A percentile compares a stretch with the other conserved stretches of the same genome.
Conservation (phyloP, 495 filamentous ascomycete species). For the Cairneyella variabilis region DNA sequence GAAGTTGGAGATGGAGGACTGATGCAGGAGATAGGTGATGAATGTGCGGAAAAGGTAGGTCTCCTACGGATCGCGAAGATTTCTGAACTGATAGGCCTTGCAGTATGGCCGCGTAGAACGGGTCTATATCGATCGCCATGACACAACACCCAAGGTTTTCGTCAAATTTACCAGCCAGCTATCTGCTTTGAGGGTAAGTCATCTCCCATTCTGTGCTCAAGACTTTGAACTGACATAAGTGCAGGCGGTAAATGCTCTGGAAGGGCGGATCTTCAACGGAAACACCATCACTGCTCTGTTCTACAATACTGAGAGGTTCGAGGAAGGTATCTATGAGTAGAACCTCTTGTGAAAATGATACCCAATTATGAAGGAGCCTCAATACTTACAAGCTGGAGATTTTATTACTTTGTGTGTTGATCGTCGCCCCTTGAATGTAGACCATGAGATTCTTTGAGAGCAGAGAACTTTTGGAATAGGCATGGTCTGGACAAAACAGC, state of each 20-base stretch:
- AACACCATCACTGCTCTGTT: conserved; percentile 75
- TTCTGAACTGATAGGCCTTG: no score
- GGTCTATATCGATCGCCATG: conserved; percentile 63
- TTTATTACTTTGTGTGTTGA: no score
- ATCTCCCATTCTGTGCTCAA: not conserved
- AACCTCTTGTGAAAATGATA: not conserved
- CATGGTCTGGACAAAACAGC: no score
- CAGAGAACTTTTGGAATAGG: no score
- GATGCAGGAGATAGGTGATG: conserved; percentile 91
- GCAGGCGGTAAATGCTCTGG: conserved; percentile 75
- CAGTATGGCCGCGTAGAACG: conserved; percentile 85
- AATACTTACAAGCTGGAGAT: no score
- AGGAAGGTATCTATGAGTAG: conserved; percentile 59
- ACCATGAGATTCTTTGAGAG: no score
- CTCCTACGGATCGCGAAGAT: no score
- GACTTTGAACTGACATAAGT: conserved; percentile 13
- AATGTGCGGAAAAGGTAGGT: conserved; percentile 72
- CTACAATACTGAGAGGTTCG: conserved; percentile 78
- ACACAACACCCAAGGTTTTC: conserved; percentile 64
- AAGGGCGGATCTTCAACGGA: conserved; percentile 81
- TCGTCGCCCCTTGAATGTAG: no score
- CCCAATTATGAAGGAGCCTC: no score
- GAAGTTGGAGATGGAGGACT: conserved; percentile 67
- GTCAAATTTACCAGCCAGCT: conserved; percentile 83
- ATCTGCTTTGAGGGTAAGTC: conserved; percentile 60